Evolutionary conservation across 169 alveolate genomes (phyloP).

Genomic region (Babesia divergens): DNA sequence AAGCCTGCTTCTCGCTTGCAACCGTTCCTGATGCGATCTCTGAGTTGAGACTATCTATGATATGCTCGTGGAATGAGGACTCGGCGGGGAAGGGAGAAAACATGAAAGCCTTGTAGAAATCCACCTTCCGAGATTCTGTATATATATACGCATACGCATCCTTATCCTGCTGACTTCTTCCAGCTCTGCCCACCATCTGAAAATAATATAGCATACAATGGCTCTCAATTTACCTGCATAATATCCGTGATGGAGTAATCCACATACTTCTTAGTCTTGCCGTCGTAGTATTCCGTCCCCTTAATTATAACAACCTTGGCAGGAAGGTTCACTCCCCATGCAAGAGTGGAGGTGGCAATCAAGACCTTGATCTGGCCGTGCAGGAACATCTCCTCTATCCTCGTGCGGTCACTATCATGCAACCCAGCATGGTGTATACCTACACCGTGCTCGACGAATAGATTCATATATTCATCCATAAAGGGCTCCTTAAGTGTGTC

Average conservation of each 20-base stretch:
- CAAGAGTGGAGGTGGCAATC: constrained; percentile 97
- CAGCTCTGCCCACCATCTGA: constrained; percentile 99
- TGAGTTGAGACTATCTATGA: constrained; percentile 95
- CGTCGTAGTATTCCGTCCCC: constrained; percentile 76
- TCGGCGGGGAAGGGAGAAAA: constrained; percentile 99
- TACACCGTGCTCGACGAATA: constrained; percentile 90
- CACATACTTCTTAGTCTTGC: constrained; percentile 65
- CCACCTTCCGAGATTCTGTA: constrained; percentile 93
- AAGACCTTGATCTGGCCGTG: constrained; percentile 89
- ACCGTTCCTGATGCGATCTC: constrained; percentile 96
- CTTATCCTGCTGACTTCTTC: constrained; percentile 97
- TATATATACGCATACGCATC: constrained; percentile 94
- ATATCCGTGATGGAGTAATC: constrained; percentile 69
- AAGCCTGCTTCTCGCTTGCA: constrained; percentile 71
- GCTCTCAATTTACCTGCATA: constrained; percentile 37
- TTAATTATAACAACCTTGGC: constrained; percentile 97
- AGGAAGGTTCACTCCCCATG: constrained; percentile 99
- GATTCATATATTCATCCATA: constrained; percentile 85
- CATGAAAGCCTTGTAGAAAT: constrained; percentile 94
- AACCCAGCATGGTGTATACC: constrained; percentile 77
- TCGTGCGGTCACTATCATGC: constrained; percentile 84
- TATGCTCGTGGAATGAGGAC: constrained; percentile 85
- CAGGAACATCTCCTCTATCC: constrained; percentile 94
- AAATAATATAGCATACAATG: not conserved
- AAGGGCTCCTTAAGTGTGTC: constrained; percentile 17